Evolutionary conservation across 1,284 basidiomycete genomes (phyloP), one percentile per base, ranked within the genome.

Genomic region (Puccinia triticina): DNA sequence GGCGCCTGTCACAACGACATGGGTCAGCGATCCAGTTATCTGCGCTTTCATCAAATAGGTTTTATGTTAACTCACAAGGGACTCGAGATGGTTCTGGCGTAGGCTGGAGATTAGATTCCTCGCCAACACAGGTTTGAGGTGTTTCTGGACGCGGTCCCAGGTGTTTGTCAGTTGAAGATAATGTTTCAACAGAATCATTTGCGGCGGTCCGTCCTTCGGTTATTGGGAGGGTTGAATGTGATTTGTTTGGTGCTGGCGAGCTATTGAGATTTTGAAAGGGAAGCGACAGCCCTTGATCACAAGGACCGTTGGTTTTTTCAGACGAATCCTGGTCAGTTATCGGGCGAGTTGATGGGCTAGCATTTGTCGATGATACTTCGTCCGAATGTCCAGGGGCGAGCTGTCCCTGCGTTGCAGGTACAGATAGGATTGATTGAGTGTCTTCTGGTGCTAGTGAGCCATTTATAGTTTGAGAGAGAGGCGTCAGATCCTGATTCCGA

Each of bases 151-250:
- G 3, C 10, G 43, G 43, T 12, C 23, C 48, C 3, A 37, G 10
- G 66, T n/a, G 40, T 69, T 69, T 69, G 40, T 48, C 40, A 69
- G 66, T 12, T 4, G 23, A 69, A 69, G 4, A 16, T 37, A 43
- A 48, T 46, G 26, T 12, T 69, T 69, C 40, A 69, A 48, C 66
- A 69, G 66, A 16, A 69, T 48, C 43, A 69, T 69, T 48, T 21
- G 21, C 0, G n/a, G 21, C 37, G 12, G 26, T 23, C 18, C 14
- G 66, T 26, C n/a, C 23, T 29, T 69, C 66, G 7, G 40, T 23
- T n/a, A n/a, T 16, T 37, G 40, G 16, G 14, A 14, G 66, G 23
- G n/a, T 14, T 57, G 23, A 21, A 26, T 57, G 55, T 11, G n/a
- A 26, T 11, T 29, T 26, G 12, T 12, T 57, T n/a, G 55, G 23